Evolutionary conservation across 106 monocot species (phyloP), one percentile per base, ranked within the genome.

Genomic region (Chionographis japonica): DNA sequence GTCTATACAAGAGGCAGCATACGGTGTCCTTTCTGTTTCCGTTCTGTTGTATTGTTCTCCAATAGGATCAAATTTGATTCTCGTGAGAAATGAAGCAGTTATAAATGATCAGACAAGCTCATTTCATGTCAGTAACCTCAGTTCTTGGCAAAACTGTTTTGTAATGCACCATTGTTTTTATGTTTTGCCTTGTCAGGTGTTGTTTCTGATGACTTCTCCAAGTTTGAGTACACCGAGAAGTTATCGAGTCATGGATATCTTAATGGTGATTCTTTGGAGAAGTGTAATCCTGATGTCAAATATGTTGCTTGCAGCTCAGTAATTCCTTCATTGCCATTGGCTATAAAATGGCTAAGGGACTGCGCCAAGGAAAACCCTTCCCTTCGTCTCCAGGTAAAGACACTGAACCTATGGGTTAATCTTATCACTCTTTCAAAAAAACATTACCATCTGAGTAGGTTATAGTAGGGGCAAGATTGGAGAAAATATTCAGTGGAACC

Each of bases 321-420:
- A 4, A 81, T 86, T 66, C 74, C 84, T 42, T 87, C 90, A 11
- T 70, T 91, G 63, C 90, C 90, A 13, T 61, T 81, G 63, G 68
- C 86, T 61, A 70, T 91, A 56, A 78, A 79, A 61, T 77, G 80
- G 70, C 67, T 91, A 54, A 75, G 86, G 76, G 79, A 79, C 38
- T 84, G 76, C 77, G 84, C 62, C 10, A 76, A 69, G 52, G 81
- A 84, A 67, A 81, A 84, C 56, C 84, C 79, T 58, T 65, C 83
- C 11, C 68, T 81, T 54, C 78, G 38, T 8, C 75, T 81, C 67
- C 84, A 91, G 90, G 90, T 91, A 81, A 77, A 56, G 16, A 11
- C 65, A 56, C 40, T 40, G 8, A 27, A n/a, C 18, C 35, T 20
- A 50, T 16, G 12, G 46, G 3, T 50, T 13, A n/a, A n/a, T n/a